Evolutionary conservation across 2,329 filamentous ascomycete genomes (phyloP), one percentile per base, ranked within the genome.

Genomic region (Pezicula radicicola): DNA sequence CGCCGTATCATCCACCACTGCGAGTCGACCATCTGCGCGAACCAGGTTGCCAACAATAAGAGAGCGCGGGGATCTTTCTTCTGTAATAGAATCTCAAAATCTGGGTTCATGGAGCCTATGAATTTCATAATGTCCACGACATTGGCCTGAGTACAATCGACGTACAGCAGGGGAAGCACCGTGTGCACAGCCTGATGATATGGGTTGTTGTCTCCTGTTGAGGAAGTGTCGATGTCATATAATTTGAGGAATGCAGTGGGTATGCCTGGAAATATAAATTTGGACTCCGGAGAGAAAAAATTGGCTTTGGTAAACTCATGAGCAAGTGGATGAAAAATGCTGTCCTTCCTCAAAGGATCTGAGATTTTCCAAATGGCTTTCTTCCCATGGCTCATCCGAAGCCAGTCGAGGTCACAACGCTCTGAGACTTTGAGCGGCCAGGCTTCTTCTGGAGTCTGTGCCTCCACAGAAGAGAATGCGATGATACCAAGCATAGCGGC

Each of bases 321-420:
- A 1, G 30, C 18, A 39, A 46, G 19, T 10, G 19, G 37, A 43
- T 68, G 56, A 57, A 83, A 82, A 2, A 77, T 55, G 48, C 77
- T 79, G 16, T 77, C 75, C 0, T 68, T 58, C 9, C 77, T 68
- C 4, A 70, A 53, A 0, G 80, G 77, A 46, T 84, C 70, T 1
- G 76, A 69, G 0, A 83, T 62, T 2, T 71, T 61, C 74, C 76
- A 83, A 1, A 85, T 69, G 4, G 73, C 71, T 49, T 70, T 73
- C 64, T 86, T 85, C 0, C 79, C 79, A 12, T 79, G 73, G 52
- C 71, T 75, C 63, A 86, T 73, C 46, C 70, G 76, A 2, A 86
- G 62, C 83, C 83, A 87, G 58, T 79, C 72, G 1, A 86, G 68
- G 55, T 84, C 79, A 1, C 66, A 60, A 1, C 68, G 53, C 0